Evolutionary conservation across 768 basidiomycete species (phyloP), one percentile per base, ranked within the genome.

Genomic region (Lactarius vividus): DNA sequence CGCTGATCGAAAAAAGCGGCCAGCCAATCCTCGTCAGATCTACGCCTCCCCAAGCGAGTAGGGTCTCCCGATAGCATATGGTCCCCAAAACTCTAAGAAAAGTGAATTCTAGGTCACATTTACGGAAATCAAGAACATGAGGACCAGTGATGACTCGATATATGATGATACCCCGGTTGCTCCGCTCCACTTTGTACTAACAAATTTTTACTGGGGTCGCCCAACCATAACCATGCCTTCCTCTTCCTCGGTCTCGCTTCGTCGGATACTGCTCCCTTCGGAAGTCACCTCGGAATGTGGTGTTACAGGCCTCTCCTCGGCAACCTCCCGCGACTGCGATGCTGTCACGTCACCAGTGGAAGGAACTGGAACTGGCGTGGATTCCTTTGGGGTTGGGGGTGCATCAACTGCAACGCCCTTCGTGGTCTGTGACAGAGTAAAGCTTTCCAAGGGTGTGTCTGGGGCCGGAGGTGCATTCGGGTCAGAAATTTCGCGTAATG

Each of bases 161-260:
- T 61, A 56, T 61, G 64, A 55, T 35, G 54, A 35, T 28, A 11
- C 46, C 46, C 26, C 26, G n/a, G 35, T 49, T 49, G 9, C 42
- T 29, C 18, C 42, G 35, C 26, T 58, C 55, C 18, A 49, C 60
- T 26, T 39, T 37, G 35, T 28, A 9, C 28, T 42, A n/a, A n/a
- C 16, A 35, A n/a, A 28, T 49, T 28, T 49, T 54, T 58, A 66
- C 28, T 55, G 62, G 11, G 89, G 90, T 64, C 87, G 82, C 46
- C 85, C 88, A 59, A 93, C 86, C 33, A 92, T 74, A 65, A 93
- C 84, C 87, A 92, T 87, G 7, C 89, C 91, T 71, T 93, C 91
- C 64, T 94, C 91, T 72, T 89, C 88, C 73, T 94, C 91, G 44
- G 91, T 92, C 71, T 91, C 87, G 69, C 88, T 91, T 53, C 81